Evolutionary conservation across 2,329 filamentous ascomycete genomes (phyloP), one percentile per base, ranked within the genome.

Genomic region (Juglanconis sp.): DNA sequence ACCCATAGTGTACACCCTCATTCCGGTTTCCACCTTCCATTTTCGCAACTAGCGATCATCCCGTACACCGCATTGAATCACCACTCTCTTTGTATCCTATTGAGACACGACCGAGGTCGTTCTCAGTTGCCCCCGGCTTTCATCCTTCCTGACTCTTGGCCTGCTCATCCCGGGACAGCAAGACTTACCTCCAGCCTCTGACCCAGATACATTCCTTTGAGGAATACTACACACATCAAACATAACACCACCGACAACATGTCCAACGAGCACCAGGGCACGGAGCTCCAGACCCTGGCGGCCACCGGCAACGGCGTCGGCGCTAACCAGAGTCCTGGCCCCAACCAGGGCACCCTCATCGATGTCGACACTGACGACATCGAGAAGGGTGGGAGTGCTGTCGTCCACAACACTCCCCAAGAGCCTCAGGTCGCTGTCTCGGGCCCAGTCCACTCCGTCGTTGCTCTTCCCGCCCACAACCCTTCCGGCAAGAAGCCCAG

Each of bases 31-130:
- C 24, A 24, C 15, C 24, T 44, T 17, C 36, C 24, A 24, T 2
- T 24, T 24, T 24, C 31, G 40, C 36, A 36, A 38, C 15, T 54
- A 53, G 36, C 49, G 35, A 50, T 53, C 42, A 36, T 24, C 15
- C 15, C 7, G 15, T 7, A n/a, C 15, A 30, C 34, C 30, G 50
- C 9, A 46, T 46, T 52, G 10, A 7, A 56, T 40, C 34, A 51
- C 10, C 24, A 55, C 51, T 11, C 50, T 57, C 53, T 36, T 60
- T 63, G 7, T 35, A 55, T 56, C 36, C 15, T 17, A 36, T 6
- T 10, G n/a, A 13, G 5, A 47, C 13, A 17, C 44, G 44, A 31
- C 49, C n/a, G 42, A 42, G 30, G 35, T 34, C 7, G 11, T 13
- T 7, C 8, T 9, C 31, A 24, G 52, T 35, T 11, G 34, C 8